Conservation (phyloP, 495 filamentous ascomycete genomes). For the Massariosphaeria phaeospora region DNA sequence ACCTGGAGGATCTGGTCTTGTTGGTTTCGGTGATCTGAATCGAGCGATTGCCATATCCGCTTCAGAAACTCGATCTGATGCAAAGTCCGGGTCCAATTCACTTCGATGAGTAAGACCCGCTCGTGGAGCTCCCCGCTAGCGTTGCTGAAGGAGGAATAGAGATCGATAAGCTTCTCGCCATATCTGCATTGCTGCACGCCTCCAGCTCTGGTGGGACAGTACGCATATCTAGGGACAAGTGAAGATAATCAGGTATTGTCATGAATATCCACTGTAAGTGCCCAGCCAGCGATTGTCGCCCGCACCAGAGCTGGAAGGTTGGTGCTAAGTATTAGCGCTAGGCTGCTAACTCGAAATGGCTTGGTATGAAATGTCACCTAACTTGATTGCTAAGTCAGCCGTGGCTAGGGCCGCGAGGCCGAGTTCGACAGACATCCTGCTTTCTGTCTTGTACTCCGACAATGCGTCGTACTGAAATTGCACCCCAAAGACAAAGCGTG, state of each 20-base stretch:
- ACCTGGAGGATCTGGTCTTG: conserved; percentile 38
- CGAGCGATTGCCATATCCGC: conserved; percentile 37
- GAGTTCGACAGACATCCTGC: conserved; percentile 17
- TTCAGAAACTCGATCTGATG: conserved; percentile 40
- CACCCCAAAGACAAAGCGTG: neutral
- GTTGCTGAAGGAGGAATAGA: conserved; percentile 32
- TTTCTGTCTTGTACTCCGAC: neutral
- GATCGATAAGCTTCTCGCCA: conserved; percentile 36
- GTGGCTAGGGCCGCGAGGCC: conserved; percentile 30
- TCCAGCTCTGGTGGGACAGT: too few species aligned
- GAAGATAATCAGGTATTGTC: too few species aligned
- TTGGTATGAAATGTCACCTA: conserved; percentile 1
- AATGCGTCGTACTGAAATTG: neutral
- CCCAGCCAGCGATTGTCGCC: too few species aligned
- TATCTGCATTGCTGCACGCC: too few species aligned
- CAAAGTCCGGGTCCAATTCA: conserved; percentile 37
- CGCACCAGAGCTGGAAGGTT: too few species aligned
- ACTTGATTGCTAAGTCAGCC: conserved; percentile 36
- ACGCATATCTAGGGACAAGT: too few species aligned
- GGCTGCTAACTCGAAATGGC: conserved; percentile 3
- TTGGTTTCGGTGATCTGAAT: conserved; percentile 38
- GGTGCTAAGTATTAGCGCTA: conserved; percentile 21
- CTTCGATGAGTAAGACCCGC: conserved; percentile 38
- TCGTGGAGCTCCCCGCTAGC: conserved; percentile 39
- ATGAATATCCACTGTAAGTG: too few species aligned